Evolutionary conservation across 1,284 basidiomycete species (phyloP), one percentile per base, ranked within the genome.

Genomic region (Kwoniella shivajii): DNA sequence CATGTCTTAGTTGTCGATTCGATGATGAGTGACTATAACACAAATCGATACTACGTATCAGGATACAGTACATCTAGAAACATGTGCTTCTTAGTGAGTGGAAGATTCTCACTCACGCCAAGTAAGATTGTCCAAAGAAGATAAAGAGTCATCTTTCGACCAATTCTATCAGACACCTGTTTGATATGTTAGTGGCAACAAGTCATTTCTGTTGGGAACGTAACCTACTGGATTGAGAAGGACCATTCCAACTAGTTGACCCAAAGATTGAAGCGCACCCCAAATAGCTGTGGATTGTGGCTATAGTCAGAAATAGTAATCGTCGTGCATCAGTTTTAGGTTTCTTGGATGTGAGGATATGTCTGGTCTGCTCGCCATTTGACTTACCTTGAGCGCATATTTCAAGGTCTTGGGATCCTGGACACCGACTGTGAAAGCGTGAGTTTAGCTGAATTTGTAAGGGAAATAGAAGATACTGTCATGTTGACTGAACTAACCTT

Each of bases 231-330:
- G 49, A 27, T 46, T 56, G 22, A 64, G 33, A 24, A 33, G 18
- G 27, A 50, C 29, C 59, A 64, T 60, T 20, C 53, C 61, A 11
- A 58, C 41, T 2, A 60, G 22, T 44, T 64, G 61, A 22, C 61
- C 61, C 10, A 61, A 27, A 9, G 52, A 56, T 24, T 61, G 59
- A 13, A 64, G 27, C 6, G 59, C 59, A 44, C 59, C 57, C 57
- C 56, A 60, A 4, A 51, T 44, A n/a, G 57, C 48, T 7, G 57
- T 59, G 7, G 11, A 9, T 26, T 11, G 22, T 6, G 16, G 6
- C 6, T 26, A 42, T 22, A 14, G 39, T 5, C 10, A 22, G n/a
- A n/a, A n/a, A n/a, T n/a, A 22, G 16, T 39, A 39, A 18, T 6
- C 37, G 6, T 18, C 22, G n/a, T n/a, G 16, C 7, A n/a, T 39